Evolutionary conservation across 2,329 filamentous ascomycete species (phyloP).

Genomic region (Colletotrichum coccodes): DNA sequence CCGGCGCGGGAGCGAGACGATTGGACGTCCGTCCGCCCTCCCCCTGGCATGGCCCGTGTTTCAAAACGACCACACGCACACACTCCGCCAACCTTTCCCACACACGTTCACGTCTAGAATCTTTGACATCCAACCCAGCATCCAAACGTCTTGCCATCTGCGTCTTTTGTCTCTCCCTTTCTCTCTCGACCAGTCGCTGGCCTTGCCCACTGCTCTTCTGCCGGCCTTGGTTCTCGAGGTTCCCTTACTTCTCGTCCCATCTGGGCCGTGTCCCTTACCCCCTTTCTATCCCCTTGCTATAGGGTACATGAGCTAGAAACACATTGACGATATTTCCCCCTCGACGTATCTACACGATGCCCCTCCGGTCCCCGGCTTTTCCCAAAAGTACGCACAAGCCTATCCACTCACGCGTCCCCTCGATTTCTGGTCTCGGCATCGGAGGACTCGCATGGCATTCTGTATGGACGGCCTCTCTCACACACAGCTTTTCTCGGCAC

Average conservation of each 20-base stretch:
- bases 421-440: conserved; percentile 24
- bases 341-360: not conserved
- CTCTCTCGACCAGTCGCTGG: not conserved
- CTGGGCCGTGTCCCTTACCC: not conserved
- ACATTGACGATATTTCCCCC: conserved; percentile 4
- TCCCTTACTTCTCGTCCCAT: not conserved
- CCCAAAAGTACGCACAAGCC: conserved; percentile 16
- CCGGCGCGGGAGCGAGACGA: conserved; percentile 17
- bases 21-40: conserved; percentile 21
- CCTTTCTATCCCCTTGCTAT: not conserved
- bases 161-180: not conserved
- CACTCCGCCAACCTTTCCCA: not conserved
- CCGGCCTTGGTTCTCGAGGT: not conserved
- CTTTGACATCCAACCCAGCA: conserved; percentile 24
- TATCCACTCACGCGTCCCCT: conserved; percentile 9
- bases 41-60: conserved; percentile 30
- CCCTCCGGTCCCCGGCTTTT: not conserved
- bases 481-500: conserved; percentile 1
- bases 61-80: conserved; percentile 13
- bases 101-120: not conserved
- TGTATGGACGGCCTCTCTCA: not conserved
- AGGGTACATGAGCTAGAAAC: not conserved
- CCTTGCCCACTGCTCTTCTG: not conserved
- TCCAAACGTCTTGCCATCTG: conserved; percentile 21
- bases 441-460: conserved; percentile 8